Evolutionary conservation across 176 grass and related monocot species (phyloP).

Genomic region (Cenchrus purpureus): DNA sequence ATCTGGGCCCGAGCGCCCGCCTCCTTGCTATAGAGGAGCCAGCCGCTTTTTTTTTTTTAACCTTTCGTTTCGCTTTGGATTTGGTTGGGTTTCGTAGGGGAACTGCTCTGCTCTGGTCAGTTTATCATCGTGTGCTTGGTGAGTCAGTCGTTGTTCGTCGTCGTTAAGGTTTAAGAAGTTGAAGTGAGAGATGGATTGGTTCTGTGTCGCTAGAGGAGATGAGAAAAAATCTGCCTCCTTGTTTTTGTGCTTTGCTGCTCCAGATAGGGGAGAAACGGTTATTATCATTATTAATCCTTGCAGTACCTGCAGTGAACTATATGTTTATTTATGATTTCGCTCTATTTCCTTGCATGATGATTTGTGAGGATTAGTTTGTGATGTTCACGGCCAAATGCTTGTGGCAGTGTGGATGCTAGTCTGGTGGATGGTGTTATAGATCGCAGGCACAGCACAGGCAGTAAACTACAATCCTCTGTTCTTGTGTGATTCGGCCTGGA

Average conservation of each 20-base stretch:
- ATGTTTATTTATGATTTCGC: not conserved
- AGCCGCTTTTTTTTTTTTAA: not conserved
- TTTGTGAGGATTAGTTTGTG: not conserved
- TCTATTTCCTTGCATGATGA: not conserved
- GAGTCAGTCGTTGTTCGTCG: conserved; percentile 23
- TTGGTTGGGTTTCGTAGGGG: not conserved
- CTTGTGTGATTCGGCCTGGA: not conserved
- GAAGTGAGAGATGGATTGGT: conserved; percentile 32
- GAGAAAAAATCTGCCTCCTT: conserved; percentile 6
- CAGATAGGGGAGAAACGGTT: not conserved
- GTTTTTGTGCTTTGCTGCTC: conserved; percentile 18
- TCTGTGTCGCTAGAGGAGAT: conserved; percentile 30
- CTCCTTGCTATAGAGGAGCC: conserved; percentile 18
- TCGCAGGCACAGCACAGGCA: not conserved
- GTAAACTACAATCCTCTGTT: not conserved
- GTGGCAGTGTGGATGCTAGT: not conserved
- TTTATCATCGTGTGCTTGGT: not conserved
- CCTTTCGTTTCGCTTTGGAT: not conserved
- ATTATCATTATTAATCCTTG: not conserved
- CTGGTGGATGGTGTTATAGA: not conserved
- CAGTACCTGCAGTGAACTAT: not conserved
- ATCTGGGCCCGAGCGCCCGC: conserved; percentile 31
- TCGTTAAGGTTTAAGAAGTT: conserved; percentile 15
- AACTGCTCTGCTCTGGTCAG: not conserved
- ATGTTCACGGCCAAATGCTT: not conserved